phyloP scores from a whole-genome alignment of 352 stramenopile species.

The Phytophthora hibernalis region DNA sequence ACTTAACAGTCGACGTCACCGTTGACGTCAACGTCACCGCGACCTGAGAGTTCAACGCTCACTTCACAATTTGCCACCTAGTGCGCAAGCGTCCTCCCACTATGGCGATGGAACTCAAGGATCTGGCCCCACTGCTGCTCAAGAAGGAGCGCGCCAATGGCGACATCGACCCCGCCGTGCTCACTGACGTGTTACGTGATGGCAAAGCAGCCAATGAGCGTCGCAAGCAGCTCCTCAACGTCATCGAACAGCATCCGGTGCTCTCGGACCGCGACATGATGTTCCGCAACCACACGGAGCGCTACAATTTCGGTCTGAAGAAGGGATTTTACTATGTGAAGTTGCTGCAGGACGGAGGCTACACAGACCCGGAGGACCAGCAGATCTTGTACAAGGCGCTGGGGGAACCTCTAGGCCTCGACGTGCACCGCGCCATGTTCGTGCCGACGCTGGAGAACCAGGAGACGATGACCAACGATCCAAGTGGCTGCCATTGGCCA shows the following conservation, averaged over 20 bases:
- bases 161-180: conserved; percentile 44
- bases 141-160: conserved; percentile 64
- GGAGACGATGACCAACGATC: conserved; percentile 56
- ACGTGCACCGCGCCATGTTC: conserved; percentile 55
- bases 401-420: conserved; percentile 51
- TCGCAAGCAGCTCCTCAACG: conserved; percentile 48
- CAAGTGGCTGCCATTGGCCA: conserved; percentile 72
- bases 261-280: conserved; percentile 54
- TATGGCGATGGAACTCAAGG: conserved; percentile 57
- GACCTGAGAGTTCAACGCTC: too few relatives aligned
- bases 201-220: conserved; percentile 43
- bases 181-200: conserved; percentile 47
- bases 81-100: too few relatives aligned
- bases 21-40: not conserved
- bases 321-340: conserved; percentile 53
- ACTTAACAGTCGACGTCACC: not conserved
- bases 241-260: conserved; percentile 50
- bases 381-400: conserved; percentile 49
- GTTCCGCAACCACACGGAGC: conserved; percentile 54
- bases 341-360: conserved; percentile 39
- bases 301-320: conserved; percentile 36
- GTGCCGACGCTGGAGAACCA: conserved; percentile 73
- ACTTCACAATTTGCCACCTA: conserved; percentile 10
- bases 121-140: conserved; percentile 62
- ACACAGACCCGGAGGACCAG: conserved; percentile 42